A percentile compares a stretch with the other conserved stretches of the same genome.
These are phyloP conservation scores for Flaveria brownii DNA, from an alignment of 129 eudicot species.

Conservation along the genomic window DNA sequence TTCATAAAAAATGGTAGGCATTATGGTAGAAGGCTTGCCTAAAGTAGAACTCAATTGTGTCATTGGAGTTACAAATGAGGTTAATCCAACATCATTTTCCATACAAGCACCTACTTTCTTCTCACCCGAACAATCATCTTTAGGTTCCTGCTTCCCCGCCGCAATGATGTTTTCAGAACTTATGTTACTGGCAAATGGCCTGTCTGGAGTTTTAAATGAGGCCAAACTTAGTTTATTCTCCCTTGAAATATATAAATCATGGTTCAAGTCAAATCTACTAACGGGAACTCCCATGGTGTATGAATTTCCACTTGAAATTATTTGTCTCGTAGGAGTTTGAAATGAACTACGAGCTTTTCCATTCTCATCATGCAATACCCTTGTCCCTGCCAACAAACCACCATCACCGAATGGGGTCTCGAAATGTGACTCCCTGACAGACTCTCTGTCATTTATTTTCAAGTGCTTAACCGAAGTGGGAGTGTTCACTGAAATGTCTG, in stretches of 20 bases:
- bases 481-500: conserved; percentile 46
- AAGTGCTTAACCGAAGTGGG: conserved; percentile 25
- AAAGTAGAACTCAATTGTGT: conserved; percentile 24
- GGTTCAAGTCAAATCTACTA: conserved; percentile 25
- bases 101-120: conserved; percentile 1
- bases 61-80: conserved; percentile 32
- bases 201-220: conserved; percentile 40
- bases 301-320: conserved; percentile 18
- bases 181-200: conserved; percentile 15
- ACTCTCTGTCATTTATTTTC: conserved; percentile 32
- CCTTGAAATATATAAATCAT: neutral
- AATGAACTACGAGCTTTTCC: conserved; percentile 15
- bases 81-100: conserved; percentile 16
- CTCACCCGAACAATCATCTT: neutral
- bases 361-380: neutral
- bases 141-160: conserved; percentile 17
- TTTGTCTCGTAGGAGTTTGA: conserved; percentile 36
- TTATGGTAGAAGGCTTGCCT: conserved; percentile 27
- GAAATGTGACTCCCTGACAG: neutral
- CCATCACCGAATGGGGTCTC: conserved; percentile 12
- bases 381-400: neutral
- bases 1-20: conserved; percentile 44
- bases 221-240: conserved; percentile 27
- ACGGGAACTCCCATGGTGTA: conserved; percentile 25
- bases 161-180: neutral